Base-by-base conservation (phyloP, 2,329 filamentous ascomycete genomes). In the Aspergillus pseudoglaucus region DNA sequence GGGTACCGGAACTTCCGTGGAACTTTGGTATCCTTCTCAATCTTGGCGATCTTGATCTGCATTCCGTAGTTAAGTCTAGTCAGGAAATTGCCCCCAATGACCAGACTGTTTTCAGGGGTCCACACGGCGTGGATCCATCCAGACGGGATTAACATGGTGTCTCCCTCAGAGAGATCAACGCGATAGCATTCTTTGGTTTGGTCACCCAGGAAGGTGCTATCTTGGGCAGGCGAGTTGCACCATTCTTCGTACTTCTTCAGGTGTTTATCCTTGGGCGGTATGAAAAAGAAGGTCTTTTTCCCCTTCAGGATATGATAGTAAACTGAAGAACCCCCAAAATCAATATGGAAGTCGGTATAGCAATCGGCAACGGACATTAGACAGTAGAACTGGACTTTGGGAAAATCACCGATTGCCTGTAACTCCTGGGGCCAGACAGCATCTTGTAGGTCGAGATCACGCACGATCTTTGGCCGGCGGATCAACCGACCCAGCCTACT, bases 71-170 rank as follows among this genome's bases (percentile, higher is more conserved):
- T 81, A 63, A 84, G 73, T 47, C 78, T 71, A 4, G 82, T 85
- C 40, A 86, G 69, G 57, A 85, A 86, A 58, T 86, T 86, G 45
- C 83, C 83, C n/a, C 83, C 83, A 51, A 86, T 84, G 23, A 86
- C 83, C 43, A 86, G 67, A 57, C 82, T 85, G 58, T 85, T 82
- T 56, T 82, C 78, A 0, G 83, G 83, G 8, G 83, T 86, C 80
- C 83, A 85, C 6, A 86, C 83, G 20, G 83, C 82, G 59, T 86
- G 83, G 45, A 86, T 86, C 83, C 83, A 86, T 17, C 83, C 83
- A 30, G 83, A 84, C 4, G 83, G 83, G 53, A 86, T 86, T 39
- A 86, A 69, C 78, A 85, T 85, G 3, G 83, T 86, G 59, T 86
- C 83, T 30, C 83, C 83, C 52, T 81, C 80, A 44, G 75, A 77